Evolutionary conservation across 768 basidiomycete species (phyloP).

Genomic region (Trametes sanguinea): DNA sequence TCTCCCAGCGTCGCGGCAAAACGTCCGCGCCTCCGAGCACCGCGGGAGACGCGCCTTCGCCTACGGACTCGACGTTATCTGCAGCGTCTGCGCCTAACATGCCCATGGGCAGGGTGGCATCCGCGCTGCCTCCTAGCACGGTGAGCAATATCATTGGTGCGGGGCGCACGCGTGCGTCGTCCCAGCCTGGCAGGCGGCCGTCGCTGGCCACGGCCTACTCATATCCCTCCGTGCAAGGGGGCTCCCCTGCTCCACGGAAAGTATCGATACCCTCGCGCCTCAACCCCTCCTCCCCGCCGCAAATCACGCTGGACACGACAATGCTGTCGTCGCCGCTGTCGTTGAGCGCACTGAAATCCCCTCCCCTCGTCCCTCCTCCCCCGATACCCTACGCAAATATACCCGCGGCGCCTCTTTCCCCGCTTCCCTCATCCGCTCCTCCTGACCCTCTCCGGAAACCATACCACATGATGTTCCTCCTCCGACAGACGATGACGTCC

Average conservation of each 20-base stretch:
- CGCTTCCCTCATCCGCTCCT: constrained; percentile 73
- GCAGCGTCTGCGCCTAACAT: constrained; percentile 36
- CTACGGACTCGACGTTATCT: constrained; percentile 41
- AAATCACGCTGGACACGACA: constrained; percentile 53
- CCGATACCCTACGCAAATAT: constrained; percentile 55
- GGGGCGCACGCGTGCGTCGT: constrained; percentile 64
- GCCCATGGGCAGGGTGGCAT: constrained; percentile 33
- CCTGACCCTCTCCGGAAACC: constrained; percentile 77
- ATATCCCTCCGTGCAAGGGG: constrained; percentile 49
- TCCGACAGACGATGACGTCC: constrained; percentile 77
- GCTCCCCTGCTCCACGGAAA: constrained; percentile 52
- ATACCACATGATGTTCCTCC: constrained; percentile 86
- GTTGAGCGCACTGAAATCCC: constrained; percentile 30
- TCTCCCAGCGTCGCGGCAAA: constrained; percentile 68
- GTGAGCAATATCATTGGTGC: constrained; percentile 40
- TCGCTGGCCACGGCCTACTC: constrained; percentile 56
- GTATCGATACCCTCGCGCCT: constrained; percentile 61
- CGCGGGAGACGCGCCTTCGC: constrained; percentile 35
- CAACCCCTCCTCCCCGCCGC: constrained; percentile 50
- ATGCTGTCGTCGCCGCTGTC: constrained; percentile 44
- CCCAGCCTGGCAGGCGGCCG: constrained; percentile 76
- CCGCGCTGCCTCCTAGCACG: constrained; percentile 44
- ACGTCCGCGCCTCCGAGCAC: constrained; percentile 53
- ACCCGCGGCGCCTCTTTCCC: constrained; percentile 76
- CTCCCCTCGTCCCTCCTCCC: constrained; percentile 47